Evolutionary conservation across 139 green algal species (phyloP).

Genomic region (Chlorella sp.): DNA sequence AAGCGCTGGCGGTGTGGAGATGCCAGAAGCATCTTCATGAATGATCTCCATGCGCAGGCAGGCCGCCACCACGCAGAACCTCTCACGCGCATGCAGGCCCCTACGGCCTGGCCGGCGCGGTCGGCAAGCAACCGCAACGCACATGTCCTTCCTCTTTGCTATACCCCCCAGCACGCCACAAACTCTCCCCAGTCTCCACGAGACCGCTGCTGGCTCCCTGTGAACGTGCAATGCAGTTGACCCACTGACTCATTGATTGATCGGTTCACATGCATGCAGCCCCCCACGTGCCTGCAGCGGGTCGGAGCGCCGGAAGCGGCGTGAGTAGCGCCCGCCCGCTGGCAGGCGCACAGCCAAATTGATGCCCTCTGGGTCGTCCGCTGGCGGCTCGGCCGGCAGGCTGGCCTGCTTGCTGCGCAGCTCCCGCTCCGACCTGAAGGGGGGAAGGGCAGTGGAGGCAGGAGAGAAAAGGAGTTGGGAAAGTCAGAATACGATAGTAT

Average conservation of each 20-base stretch:
- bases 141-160: too few relatives aligned
- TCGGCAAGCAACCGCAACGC: too few relatives aligned
- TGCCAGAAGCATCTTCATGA: too few relatives aligned
- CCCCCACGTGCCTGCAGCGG: conserved; percentile 26
- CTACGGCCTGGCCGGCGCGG: too few relatives aligned
- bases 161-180: too few relatives aligned
- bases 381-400: conserved; percentile 64
- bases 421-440: conserved; percentile 1
- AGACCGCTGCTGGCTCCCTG: not conserved
- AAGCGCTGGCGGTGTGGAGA: not conserved
- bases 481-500: too few relatives aligned
- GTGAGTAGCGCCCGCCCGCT: conserved; percentile 60
- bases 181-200: too few relatives aligned
- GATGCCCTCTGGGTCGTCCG: conserved; percentile 46
- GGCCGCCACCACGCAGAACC: not conserved
- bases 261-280: too few relatives aligned
- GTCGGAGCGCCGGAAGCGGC: conserved; percentile 66
- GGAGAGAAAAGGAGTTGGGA: too few relatives aligned
- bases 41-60: not conserved
- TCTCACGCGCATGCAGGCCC: not conserved
- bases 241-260: too few relatives aligned
- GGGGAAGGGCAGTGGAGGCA: not conserved
- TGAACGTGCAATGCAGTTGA: too few relatives aligned
- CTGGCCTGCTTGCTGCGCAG: conserved; percentile 27
- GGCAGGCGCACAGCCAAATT: conserved; percentile 71